A percentile compares a stretch with the other conserved stretches of the same genome.
phyloP scores from a whole-genome alignment of 2,329 filamentous ascomycete genomes.

The Tolypocladium paradoxum region DNA sequence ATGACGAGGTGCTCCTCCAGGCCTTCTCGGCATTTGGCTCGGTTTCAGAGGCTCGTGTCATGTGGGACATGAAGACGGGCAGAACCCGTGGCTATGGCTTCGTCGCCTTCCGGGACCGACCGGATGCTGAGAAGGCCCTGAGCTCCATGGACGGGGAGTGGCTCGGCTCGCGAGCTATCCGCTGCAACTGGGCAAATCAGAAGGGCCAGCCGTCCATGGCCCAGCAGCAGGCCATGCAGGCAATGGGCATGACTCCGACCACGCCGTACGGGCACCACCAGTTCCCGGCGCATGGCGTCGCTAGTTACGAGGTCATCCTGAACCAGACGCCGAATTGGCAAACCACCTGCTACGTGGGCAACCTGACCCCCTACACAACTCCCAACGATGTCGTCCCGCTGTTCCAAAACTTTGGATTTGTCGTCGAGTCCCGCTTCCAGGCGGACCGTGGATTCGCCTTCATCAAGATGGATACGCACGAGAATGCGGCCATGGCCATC shows the following conservation, averaged over 20 bases:
- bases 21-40: slow-evolving; percentile 93
- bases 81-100: slow-evolving; percentile 96
- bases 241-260: slow-evolving; percentile 96
- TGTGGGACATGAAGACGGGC: slow-evolving; percentile 99
- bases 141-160: slow-evolving; percentile 99
- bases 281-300: slow-evolving; percentile 91
- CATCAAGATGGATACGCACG: slow-evolving; percentile 98
- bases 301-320: slow-evolving; percentile 96
- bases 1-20: slow-evolving; percentile 86
- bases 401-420: slow-evolving; percentile 97
- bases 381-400: slow-evolving; percentile 94
- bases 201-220: slow-evolving; percentile 99
- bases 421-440: slow-evolving; percentile 95
- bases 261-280: slow-evolving; percentile 95
- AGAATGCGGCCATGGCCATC: slow-evolving; percentile 97
- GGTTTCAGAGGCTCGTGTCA: slow-evolving; percentile 94
- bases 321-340: slow-evolving; percentile 95
- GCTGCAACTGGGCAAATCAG: slow-evolving; percentile 99
- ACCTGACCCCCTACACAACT: slow-evolving; percentile 93
- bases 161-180: slow-evolving; percentile 94
- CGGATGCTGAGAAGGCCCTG: slow-evolving; percentile 89
- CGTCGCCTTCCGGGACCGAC: slow-evolving; percentile 88
- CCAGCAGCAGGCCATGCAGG: slow-evolving; percentile 92
- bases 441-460: slow-evolving; percentile 96
- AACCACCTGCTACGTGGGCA: slow-evolving; percentile 96